Evolutionary conservation across 129 eudicot species (phyloP).

Genomic region (Flaveria ramosissima): DNA sequence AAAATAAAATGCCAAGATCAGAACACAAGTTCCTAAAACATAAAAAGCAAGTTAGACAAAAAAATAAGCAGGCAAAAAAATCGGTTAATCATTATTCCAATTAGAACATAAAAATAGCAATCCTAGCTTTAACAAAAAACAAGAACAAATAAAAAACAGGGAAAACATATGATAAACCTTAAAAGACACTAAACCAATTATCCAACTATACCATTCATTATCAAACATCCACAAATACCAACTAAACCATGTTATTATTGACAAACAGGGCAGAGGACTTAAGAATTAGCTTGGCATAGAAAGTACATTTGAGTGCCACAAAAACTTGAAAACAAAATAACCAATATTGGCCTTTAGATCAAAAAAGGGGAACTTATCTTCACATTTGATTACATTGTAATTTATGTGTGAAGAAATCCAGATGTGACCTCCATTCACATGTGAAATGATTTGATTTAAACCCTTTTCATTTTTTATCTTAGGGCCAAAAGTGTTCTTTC

Average conservation of each 20-base stretch:
- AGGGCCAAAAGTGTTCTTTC: background rate
- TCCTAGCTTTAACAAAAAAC: background rate
- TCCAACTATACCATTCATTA: background rate
- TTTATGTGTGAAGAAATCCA: background rate
- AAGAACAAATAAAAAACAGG: background rate
- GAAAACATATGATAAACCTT: background rate
- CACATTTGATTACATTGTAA: background rate
- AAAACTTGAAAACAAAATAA: background rate
- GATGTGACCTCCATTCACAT: background rate
- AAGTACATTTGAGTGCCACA: background rate
- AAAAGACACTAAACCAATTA: background rate
- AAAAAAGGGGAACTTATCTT: background rate
- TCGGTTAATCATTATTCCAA: background rate
- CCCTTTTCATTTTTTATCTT: background rate
- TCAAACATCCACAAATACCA: background rate
- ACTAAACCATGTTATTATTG: background rate
- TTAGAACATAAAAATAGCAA: background rate
- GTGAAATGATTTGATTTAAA: background rate
- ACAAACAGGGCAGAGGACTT: background rate
- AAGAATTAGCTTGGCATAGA: background rate
- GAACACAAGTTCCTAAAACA: background rate
- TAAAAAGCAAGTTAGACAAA: background rate
- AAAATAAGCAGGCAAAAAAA: background rate
- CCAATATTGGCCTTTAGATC: background rate
- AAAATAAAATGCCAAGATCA: background rate